Percentiles rank a stretch among this genome's conserved stretches.
Evolutionary conservation across 2,329 filamentous ascomycete species (phyloP).

Genomic region (Fusarium mexicanum): DNA sequence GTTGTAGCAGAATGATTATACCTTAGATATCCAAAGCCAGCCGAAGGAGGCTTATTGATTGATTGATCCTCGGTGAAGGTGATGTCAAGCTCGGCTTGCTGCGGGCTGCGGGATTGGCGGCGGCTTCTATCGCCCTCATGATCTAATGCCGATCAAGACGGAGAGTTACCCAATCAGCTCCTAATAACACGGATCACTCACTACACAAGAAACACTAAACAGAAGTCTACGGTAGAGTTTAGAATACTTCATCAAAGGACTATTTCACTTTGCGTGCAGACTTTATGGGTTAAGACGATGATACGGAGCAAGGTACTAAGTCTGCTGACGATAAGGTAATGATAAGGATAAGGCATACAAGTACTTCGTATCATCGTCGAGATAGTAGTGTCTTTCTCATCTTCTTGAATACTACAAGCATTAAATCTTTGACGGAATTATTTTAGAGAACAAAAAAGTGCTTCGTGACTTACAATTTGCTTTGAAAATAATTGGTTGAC

Average conservation of each 20-base stretch:
- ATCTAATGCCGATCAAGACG: slow-evolving; percentile 44
- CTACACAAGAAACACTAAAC: not conserved
- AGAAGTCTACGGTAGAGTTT: not conserved
- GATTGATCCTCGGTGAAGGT: slow-evolving; percentile 42
- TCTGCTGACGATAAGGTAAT: not conserved
- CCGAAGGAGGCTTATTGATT: slow-evolving; percentile 37
- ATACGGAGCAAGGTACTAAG: not conserved
- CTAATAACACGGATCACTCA: not conserved
- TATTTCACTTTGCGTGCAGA: not conserved
- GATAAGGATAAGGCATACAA: not conserved
- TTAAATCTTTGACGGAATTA: not conserved
- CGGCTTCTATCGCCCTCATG: slow-evolving; percentile 40
- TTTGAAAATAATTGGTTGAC: too few relatives aligned
- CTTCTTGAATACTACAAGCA: not conserved
- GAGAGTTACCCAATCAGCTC: slow-evolving; percentile 21
- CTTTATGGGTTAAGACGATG: not conserved
- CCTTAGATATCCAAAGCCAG: slow-evolving; percentile 34
- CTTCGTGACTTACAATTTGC: too few relatives aligned
- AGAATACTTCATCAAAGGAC: not conserved
- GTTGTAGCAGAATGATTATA: slow-evolving; percentile 12
- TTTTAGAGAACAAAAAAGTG: not conserved
- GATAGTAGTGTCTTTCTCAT: not conserved
- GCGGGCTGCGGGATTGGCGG: slow-evolving; percentile 44
- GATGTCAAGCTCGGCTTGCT: slow-evolving; percentile 51
- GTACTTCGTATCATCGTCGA: not conserved